Evolutionary conservation across 2,329 filamentous ascomycete genomes (phyloP).

Genomic region (Fusarium lyarnte): DNA sequence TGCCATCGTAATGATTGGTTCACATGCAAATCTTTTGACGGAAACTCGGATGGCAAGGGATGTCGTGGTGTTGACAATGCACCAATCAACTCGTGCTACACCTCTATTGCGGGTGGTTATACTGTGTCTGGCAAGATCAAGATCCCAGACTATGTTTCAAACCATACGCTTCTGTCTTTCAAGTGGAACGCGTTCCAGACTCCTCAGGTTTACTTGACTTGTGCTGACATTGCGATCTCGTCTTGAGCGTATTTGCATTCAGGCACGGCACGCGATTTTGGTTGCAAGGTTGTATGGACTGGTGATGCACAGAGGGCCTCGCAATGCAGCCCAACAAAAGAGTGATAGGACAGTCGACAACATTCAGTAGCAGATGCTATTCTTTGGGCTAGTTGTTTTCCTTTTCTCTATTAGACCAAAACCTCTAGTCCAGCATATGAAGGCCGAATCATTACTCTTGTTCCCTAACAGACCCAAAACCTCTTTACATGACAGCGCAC

Average conservation of each 20-base stretch:
- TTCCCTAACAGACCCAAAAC: accelerated
- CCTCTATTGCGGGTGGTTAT: slow-evolving; percentile 63
- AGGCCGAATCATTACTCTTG: background rate
- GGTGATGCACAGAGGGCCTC: accelerated
- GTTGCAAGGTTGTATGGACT: accelerated
- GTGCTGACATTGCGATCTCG: slow-evolving; percentile 61
- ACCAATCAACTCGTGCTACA: slow-evolving; percentile 56
- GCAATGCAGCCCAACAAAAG: background rate
- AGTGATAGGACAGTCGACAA: no score
- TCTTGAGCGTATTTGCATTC: background rate
- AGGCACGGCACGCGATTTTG: no score
- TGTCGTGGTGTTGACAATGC: slow-evolving; percentile 60
- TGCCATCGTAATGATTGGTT: slow-evolving; percentile 65
- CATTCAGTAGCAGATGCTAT: accelerated
- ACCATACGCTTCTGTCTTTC: slow-evolving; percentile 62
- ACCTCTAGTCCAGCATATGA: background rate
- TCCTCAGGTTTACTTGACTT: slow-evolving; percentile 62
- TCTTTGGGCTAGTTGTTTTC: background rate
- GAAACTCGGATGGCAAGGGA: slow-evolving; percentile 44
- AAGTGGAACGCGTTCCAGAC: slow-evolving; percentile 67
- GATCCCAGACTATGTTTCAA: slow-evolving; percentile 58
- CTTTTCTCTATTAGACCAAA: background rate
- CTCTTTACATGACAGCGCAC: background rate
- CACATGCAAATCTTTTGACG: slow-evolving; percentile 58
- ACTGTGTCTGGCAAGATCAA: slow-evolving; percentile 62